phyloP scores from a whole-genome alignment of 306 rosid species.

The Vigna mungo region DNA sequence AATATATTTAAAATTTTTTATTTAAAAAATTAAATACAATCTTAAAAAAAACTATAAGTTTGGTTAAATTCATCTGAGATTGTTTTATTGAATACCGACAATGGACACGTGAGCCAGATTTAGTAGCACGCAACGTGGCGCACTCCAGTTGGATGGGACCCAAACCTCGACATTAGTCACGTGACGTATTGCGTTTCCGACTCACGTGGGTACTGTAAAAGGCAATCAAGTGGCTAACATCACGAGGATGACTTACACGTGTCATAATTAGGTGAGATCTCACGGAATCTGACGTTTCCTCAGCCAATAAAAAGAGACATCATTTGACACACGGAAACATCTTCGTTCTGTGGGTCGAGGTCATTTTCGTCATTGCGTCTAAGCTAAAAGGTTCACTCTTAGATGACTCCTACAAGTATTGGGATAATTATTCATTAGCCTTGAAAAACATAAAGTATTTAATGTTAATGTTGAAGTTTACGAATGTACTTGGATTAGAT shows the following conservation, averaged over 20 bases:
- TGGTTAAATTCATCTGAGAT: too few species aligned
- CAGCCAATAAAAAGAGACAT: conserved; percentile 32
- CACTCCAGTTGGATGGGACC: conserved; percentile 36
- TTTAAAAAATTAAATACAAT: too few species aligned
- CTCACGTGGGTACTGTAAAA: conserved; percentile 62
- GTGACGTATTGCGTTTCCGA: conserved; percentile 44
- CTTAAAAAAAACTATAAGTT: too few species aligned
- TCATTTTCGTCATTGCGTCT: conserved; percentile 34
- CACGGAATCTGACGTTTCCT: conserved; percentile 35
- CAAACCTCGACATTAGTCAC: conserved; percentile 44
- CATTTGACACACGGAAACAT: conserved; percentile 26
- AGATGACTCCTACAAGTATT: conserved; percentile 28
- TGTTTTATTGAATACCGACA: conserved; percentile 37
- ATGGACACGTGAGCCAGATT: conserved; percentile 57
- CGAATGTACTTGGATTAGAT: background rate
- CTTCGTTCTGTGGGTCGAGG: conserved; percentile 26
- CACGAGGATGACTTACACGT: conserved; percentile 50
- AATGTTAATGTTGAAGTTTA: conserved; percentile 14
- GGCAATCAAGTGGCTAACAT: conserved; percentile 42
- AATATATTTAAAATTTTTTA: too few species aligned
- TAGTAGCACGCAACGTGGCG: conserved; percentile 43
- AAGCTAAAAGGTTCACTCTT: background rate
- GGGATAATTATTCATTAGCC: conserved; percentile 30
- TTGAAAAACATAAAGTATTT: conserved; percentile 43
- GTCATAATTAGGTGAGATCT: conserved; percentile 34